Conservation (phyloP, 352 stramenopile genomes). For the Pythium brachiatum region DNA sequence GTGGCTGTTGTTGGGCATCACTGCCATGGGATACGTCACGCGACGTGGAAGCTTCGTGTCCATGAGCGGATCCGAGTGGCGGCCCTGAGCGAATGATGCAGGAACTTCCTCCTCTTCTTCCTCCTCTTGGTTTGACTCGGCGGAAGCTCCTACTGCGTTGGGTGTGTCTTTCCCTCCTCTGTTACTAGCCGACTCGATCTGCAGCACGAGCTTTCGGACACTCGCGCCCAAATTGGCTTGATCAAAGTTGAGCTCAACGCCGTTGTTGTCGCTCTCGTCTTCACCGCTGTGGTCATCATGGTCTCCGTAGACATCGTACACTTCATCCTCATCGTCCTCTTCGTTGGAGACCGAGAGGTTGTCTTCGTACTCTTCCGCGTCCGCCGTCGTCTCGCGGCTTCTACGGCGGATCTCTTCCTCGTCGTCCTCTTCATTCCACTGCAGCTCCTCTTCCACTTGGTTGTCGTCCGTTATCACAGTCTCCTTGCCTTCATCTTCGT, state of each 20-base stretch:
- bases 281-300: conserved; percentile 2
- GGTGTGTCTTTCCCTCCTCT: conserved; percentile 12
- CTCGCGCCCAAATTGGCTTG: conserved; percentile 36
- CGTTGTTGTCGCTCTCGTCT: conserved; percentile 8
- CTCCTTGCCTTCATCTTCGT: conserved; percentile 20
- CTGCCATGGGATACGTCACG: conserved; percentile 17
- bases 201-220: conserved; percentile 45
- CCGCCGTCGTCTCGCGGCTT: conserved; percentile 34
- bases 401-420: conserved; percentile 10
- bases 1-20: neutral
- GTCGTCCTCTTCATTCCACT: conserved; percentile 21
- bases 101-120: conserved; percentile 13
- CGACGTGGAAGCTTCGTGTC: neutral
- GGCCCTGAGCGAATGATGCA: conserved; percentile 6
- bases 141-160: conserved; percentile 12
- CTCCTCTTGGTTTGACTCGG: conserved; percentile 34
- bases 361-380: conserved; percentile 29
- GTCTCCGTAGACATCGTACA: neutral
- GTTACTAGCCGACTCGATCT: conserved; percentile 50
- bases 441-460: conserved; percentile 8
- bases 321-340: neutral
- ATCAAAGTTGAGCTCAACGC: conserved; percentile 46
- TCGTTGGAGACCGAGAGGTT: neutral
- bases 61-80: conserved; percentile 16
- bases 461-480: conserved; percentile 15